A percentile compares a stretch with the other conserved stretches of the same genome.
phyloP scores from a whole-genome alignment of 495 filamentous ascomycete genomes.

The Penicillium canariense region DNA sequence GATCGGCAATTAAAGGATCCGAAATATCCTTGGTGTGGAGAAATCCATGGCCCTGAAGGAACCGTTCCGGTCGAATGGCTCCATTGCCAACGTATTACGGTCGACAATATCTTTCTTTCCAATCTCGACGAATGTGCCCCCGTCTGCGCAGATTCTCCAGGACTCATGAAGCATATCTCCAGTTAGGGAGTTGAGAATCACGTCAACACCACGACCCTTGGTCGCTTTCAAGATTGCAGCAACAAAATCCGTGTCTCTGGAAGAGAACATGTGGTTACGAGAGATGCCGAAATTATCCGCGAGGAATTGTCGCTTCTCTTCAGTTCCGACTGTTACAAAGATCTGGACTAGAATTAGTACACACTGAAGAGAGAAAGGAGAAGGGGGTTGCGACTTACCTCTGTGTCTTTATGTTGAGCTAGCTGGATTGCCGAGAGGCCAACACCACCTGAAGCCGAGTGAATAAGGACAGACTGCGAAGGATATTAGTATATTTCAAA shows the following conservation, averaged over 20 bases:
- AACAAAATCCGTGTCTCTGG: constrained; percentile 42
- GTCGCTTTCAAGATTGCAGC: constrained; percentile 44
- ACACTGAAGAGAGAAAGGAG: too few species aligned
- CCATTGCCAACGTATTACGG: constrained; percentile 19
- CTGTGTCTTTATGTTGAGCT: too few species aligned
- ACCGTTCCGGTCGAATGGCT: constrained; percentile 33
- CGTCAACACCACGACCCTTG: constrained; percentile 41
- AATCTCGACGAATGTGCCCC: constrained; percentile 52
- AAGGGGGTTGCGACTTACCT: too few species aligned
- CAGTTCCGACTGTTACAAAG: constrained; percentile 41
- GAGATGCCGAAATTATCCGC: constrained; percentile 31
- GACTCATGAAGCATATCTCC: constrained; percentile 41
- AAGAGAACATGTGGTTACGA: constrained; percentile 47
- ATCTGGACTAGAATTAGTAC: constrained; percentile 9
- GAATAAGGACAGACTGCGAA: constrained; percentile 23
- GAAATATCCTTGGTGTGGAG: too few species aligned
- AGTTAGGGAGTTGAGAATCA: constrained; percentile 48
- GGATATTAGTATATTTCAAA: background rate
- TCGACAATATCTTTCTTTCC: constrained; percentile 15
- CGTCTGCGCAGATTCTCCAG: constrained; percentile 49
- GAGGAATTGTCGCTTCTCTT: constrained; percentile 38
- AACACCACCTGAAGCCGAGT: constrained; percentile 26
- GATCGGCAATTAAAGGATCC: background rate
- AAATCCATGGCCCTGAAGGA: too few species aligned
- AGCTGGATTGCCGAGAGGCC: constrained; percentile 22